Percentiles rank a stretch among this genome's conserved stretches.
These are phyloP conservation scores for Beauveria sp. DNA, from an alignment of 2,329 filamentous ascomycete genomes.

Conservation along the genomic window DNA sequence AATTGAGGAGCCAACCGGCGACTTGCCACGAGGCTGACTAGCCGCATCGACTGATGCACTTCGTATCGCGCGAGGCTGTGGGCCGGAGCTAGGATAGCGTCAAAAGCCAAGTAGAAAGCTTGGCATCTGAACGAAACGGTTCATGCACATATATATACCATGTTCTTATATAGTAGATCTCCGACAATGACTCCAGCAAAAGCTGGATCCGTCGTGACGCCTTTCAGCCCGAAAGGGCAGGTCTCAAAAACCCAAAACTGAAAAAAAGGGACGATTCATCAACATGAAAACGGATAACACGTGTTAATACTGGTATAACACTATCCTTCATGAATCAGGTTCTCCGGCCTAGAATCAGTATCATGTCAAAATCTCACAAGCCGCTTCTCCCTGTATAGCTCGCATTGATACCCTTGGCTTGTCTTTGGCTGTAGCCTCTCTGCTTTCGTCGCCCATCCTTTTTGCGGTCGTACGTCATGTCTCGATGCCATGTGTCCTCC, in stretches of 20 bases:
- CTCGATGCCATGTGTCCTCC: too few relatives aligned
- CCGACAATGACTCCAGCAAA: too few relatives aligned
- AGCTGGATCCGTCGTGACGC: neutral
- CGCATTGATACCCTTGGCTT: neutral
- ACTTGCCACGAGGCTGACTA: neutral
- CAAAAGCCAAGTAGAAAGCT: conserved; percentile 2
- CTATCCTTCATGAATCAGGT: neutral
- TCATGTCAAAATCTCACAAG: neutral
- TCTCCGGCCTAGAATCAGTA: neutral
- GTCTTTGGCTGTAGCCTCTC: neutral
- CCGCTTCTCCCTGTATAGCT: neutral
- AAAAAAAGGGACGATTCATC: neutral
- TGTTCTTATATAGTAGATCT: too few relatives aligned
- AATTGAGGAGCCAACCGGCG: too few relatives aligned
- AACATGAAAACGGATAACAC: neutral
- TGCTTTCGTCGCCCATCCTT: neutral
- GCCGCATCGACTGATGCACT: neutral
- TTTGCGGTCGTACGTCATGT: neutral
- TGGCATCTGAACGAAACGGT: neutral
- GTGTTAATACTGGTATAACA: neutral
- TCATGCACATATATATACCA: too few relatives aligned
- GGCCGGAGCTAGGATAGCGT: conserved; percentile 5
- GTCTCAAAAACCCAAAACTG: neutral
- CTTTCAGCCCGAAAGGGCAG: neutral
- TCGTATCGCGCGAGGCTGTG: neutral